Base-by-base conservation (phyloP, 345 rosid genomes). In the Aegle marmelos region DNA sequence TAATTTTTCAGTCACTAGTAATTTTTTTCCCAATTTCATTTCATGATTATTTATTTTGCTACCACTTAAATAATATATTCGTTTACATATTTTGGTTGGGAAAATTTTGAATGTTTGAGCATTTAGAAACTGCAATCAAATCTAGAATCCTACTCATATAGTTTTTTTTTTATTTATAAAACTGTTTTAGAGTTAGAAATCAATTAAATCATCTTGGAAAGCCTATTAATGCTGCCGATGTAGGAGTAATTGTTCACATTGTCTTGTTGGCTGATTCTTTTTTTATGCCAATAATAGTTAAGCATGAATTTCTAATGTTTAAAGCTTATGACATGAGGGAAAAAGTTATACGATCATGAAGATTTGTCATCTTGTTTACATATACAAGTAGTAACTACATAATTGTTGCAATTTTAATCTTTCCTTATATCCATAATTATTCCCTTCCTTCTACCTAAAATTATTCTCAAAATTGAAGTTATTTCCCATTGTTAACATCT, bases 201-300 rank as follows among this genome's bases (percentile, higher is more conserved):
- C 98, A 96, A 84, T 86, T 92, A 81, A 90, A 89, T 85, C 97
- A 93, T 54, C 97, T 96, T 66, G 99, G 99, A 82, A 96, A 90
- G 88, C 99, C 99, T 81, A 88, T 94, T 36, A 36, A 6, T 78
- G 98, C 98, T 83, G 89, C 94, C 66, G 99, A 96, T 88, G 95
- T 98, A 34, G 99, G 98, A 67, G 99, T 96, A 90, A 86, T 91
- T 74, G 30, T 62, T 21, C 27, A 6, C 62, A 53, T 63, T 63
- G 34, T 54, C n/a, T 33, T 58, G 7, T 30, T 68, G 62, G 62
- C 27, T 28, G n/a, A 30, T 33, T 64, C n/a, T 37, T 36, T 62
- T 33, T 58, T 63, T 53, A 30, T n/a, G 16, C 25, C n/a, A 25
- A 37, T 1, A 6, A 7, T 36, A 36, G 39, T 36, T 36, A 36